Base-by-base conservation (phyloP, 208 protist species). In the Borovskyia barvae region DNA sequence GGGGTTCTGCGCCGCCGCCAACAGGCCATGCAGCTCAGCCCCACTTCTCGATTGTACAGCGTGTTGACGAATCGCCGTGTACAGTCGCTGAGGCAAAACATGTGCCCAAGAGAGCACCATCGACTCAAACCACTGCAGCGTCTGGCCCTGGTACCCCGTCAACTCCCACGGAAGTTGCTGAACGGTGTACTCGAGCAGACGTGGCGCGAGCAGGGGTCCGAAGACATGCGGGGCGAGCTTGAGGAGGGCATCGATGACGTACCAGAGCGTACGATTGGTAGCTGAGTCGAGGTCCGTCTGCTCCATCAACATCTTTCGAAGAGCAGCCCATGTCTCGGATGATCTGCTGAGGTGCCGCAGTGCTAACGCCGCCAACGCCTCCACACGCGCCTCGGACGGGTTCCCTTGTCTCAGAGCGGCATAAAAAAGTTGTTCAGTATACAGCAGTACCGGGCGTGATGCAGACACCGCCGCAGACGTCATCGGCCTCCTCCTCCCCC, bases 181-280 rank as follows among this genome's bases (percentile, higher is more conserved):
- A 28, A 82, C 60, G 19, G 85, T 77, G 55, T 83, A 84, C 54
- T 90, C 86, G n/a, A 74, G 57, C 42, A 93, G 47, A 2, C 83
- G 74, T 22, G 86, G 81, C 1, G 69, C 53, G 17, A 88, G 52
- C 28, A 93, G 72, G 22, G 87, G 87, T 12, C 85, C 65, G 64
- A 84, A 93, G 22, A 93, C 71, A 55, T 84, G 76, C 51, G 87
- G 76, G 17, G 83, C 82, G 48, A 80, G 68, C 50, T 91, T 90
- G 52, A 93, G 64, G 20, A 93, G 67, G 1, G 77, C 66, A 56
- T 93, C 87, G 12, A 87, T 52, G 14, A 93, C 50, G 64, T 80
- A 88, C 84, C 87, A 93, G 37, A 93, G 43, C 5, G 79, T 81
- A 43, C 75, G 76, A 41, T 83, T 87, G 2, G 57, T 28, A 26